A percentile compares a stretch with the other conserved stretches of the same genome.
Evolutionary conservation across 176 grass and related monocot species (phyloP).

Genomic region (Triticum urartu): DNA sequence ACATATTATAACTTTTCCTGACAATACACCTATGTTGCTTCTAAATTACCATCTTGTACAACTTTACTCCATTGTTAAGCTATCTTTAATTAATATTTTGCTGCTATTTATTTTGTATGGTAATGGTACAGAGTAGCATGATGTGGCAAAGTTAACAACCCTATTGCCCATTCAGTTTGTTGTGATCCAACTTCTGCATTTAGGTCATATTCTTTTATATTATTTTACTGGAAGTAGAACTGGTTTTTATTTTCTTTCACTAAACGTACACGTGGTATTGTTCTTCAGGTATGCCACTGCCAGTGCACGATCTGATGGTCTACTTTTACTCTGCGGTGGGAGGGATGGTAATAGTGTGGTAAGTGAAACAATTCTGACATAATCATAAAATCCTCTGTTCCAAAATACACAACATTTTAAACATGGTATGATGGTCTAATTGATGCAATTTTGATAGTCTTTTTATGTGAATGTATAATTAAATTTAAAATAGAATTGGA

Average conservation of each 20-base stretch:
- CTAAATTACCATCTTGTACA: slow-evolving; percentile 7
- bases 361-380: slow-evolving; percentile 20
- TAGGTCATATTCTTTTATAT: slow-evolving; percentile 18
- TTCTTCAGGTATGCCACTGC: slow-evolving; percentile 97
- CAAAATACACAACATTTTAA: neutral
- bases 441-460: neutral
- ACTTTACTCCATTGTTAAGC: slow-evolving; percentile 9
- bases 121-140: slow-evolving; percentile 17
- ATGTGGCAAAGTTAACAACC: slow-evolving; percentile 23
- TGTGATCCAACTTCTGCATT: slow-evolving; percentile 27
- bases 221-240: slow-evolving; percentile 13
- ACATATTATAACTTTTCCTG: slow-evolving; percentile 2
- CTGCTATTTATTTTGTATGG: slow-evolving; percentile 36
- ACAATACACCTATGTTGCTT: neutral
- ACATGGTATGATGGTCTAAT: neutral
- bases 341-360: slow-evolving; percentile 99
- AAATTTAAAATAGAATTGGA: neutral
- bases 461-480: neutral
- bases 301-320: slow-evolving; percentile 97
- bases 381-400: neutral
- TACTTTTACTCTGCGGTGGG: slow-evolving; percentile 96
- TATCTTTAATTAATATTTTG: slow-evolving; percentile 27
- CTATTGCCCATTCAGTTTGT: slow-evolving; percentile 32
- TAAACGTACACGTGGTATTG: slow-evolving; percentile 28
- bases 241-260: slow-evolving; percentile 9